Evolutionary conservation across 2,329 filamentous ascomycete genomes (phyloP).

Genomic region (Paramyrothecium sp.): DNA sequence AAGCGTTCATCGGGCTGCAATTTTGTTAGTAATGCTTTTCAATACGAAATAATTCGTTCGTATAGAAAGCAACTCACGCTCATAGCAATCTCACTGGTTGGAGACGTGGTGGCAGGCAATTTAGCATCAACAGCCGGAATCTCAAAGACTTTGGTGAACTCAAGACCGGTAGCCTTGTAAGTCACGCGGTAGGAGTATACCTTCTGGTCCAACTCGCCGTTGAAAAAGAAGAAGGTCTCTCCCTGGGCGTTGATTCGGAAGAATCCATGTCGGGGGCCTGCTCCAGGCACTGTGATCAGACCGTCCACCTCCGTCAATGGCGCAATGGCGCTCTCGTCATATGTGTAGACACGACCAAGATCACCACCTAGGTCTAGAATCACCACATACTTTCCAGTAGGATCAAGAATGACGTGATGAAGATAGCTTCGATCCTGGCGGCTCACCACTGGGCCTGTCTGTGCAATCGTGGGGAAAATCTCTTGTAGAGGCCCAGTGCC

Average conservation of each 20-base stretch:
- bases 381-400: constrained; percentile 16
- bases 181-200: constrained; percentile 19
- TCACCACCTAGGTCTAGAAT: constrained; percentile 19
- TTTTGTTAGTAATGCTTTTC: no score
- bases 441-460: constrained; percentile 13
- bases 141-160: constrained; percentile 18
- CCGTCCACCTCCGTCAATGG: constrained; percentile 14
- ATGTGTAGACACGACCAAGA: constrained; percentile 14
- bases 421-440: constrained; percentile 20
- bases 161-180: constrained; percentile 9
- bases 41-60: no score
- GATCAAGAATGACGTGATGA: constrained; percentile 19
- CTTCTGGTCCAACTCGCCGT: constrained; percentile 19
- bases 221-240: constrained; percentile 20
- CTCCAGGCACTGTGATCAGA: constrained; percentile 10
- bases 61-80: constrained; percentile 13
- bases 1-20: constrained; percentile 16
- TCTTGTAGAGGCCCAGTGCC: constrained; percentile 15
- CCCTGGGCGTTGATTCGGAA: constrained; percentile 16
- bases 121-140: constrained; percentile 13
- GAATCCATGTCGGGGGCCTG: constrained; percentile 18
- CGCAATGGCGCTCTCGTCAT: constrained; percentile 16
- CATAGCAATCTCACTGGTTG: constrained; percentile 19
- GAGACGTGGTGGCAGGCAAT: constrained; percentile 15
- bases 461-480: constrained; percentile 12